These are phyloP conservation scores for Vicia sativa DNA, from an alignment of 306 rosid species.

Conservation along the genomic window DNA sequence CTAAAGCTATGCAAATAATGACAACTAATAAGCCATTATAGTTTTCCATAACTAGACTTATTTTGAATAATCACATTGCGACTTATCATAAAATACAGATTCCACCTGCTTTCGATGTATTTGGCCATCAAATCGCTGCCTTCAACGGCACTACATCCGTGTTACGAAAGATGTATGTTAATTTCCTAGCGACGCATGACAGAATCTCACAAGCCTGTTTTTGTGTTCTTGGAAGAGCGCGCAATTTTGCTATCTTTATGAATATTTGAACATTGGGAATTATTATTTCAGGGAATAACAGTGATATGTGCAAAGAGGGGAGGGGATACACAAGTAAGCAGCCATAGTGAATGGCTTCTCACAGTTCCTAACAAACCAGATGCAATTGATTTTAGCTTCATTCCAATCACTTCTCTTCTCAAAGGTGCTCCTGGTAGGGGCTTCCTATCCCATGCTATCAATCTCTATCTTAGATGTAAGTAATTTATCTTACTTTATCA, in stretches of 20 bases:
- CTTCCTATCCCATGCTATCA: constrained; percentile 85
- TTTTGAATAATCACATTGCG: constrained; percentile 18
- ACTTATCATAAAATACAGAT: constrained; percentile 47
- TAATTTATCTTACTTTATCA: constrained; percentile 10
- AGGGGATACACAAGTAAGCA: constrained; percentile 58
- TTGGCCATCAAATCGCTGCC: constrained; percentile 57
- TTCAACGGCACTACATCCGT: constrained; percentile 52
- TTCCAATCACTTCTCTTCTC: constrained; percentile 90
- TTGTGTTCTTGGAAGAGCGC: background rate
- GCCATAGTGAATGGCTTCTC: constrained; percentile 84
- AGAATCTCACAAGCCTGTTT: background rate
- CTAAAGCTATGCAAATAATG: constrained; percentile 19
- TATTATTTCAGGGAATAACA: constrained; percentile 57
- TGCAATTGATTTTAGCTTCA: constrained; percentile 61
- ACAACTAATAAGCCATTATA: background rate
- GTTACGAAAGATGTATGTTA: constrained; percentile 72
- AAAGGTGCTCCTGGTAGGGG: constrained; percentile 80
- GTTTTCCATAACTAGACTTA: too few species aligned
- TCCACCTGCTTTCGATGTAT: constrained; percentile 77
- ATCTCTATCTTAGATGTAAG: constrained; percentile 92
- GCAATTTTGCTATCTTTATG: background rate
- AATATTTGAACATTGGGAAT: background rate
- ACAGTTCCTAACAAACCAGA: constrained; percentile 73
- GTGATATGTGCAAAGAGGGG: constrained; percentile 78
- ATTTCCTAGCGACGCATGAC: background rate